A percentile compares a stretch with the other conserved stretches of the same genome.
Conservation (phyloP, 352 stramenopile species). For the Synura sp. region DNA sequence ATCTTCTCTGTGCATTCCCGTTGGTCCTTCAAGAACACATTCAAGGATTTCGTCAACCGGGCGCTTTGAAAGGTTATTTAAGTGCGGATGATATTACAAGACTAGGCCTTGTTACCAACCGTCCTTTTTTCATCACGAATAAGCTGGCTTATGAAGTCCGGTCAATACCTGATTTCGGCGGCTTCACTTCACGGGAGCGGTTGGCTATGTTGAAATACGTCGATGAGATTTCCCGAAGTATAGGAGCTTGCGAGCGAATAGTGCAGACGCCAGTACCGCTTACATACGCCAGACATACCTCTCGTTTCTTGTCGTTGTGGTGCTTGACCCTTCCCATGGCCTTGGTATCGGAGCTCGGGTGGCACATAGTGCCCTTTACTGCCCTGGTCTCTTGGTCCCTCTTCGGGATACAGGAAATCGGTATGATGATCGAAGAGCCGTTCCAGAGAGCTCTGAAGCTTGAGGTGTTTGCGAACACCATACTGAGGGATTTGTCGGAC, state of each 20-base stretch:
- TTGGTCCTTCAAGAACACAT: not conserved
- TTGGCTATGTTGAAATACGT: no score
- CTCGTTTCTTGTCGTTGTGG: conserved; percentile 38
- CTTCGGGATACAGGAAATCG: conserved; percentile 74
- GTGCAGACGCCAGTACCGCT: conserved; percentile 65
- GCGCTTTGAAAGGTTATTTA: not conserved
- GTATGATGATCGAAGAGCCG: conserved; percentile 69
- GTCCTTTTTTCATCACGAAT: no score
- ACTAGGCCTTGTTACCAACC: no score
- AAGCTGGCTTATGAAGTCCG: no score
- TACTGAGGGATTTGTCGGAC: no score
- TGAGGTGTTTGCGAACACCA: no score
- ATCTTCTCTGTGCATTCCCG: conserved; percentile 41
- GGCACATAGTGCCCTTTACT: conserved; percentile 57
- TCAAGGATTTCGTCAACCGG: not conserved
- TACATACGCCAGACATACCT: conserved; percentile 56
- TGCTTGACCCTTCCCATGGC: conserved; percentile 6
- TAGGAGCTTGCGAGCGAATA: conserved; percentile 68
- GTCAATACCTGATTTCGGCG: no score
- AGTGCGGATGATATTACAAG: no score
- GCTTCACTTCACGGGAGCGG: no score
- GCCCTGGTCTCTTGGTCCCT: conserved; percentile 61
- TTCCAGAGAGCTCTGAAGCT: no score
- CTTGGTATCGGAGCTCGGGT: conserved; percentile 59
- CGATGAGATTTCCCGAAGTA: conserved; percentile 42